These are phyloP conservation scores for Cucumis hystrix DNA, from an alignment of 306 rosid species.

Conservation along the genomic window DNA sequence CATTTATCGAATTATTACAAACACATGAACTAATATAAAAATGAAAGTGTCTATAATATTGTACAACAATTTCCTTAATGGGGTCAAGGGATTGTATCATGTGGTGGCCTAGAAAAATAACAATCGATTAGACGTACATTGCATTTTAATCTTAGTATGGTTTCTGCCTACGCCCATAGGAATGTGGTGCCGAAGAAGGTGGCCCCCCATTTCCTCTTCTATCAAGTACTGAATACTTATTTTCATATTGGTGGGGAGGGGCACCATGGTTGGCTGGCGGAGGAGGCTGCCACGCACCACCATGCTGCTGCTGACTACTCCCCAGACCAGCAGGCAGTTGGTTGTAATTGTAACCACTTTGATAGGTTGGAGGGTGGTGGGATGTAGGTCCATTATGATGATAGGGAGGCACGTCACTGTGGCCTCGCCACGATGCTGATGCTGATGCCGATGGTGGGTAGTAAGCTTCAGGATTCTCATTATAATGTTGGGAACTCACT, in stretches of 20 bases:
- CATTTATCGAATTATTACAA: not conserved
- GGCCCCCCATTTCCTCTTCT: slow-evolving; percentile 36
- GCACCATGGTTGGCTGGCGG: slow-evolving; percentile 5
- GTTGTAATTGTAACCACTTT: slow-evolving; percentile 19
- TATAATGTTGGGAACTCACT: slow-evolving; percentile 11
- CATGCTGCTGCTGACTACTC: slow-evolving; percentile 2
- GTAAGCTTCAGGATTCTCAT: slow-evolving; percentile 15
- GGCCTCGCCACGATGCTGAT: slow-evolving; percentile 23
- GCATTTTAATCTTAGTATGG: not conserved
- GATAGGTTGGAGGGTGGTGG: slow-evolving; percentile 12
- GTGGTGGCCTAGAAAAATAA: not conserved
- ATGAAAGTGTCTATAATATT: not conserved
- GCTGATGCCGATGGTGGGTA: slow-evolving; percentile 10
- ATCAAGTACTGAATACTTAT: slow-evolving; percentile 42
- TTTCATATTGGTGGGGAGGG: slow-evolving; percentile 29
- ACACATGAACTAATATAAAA: not conserved
- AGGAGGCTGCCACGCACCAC: not conserved
- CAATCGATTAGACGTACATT: not conserved
- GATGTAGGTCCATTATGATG: slow-evolving; percentile 9
- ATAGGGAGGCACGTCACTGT: slow-evolving; percentile 22
- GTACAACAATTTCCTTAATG: not conserved
- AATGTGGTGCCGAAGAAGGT: slow-evolving; percentile 32
- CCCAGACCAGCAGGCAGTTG: slow-evolving; percentile 19
- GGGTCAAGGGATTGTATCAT: not conserved
- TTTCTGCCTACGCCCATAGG: slow-evolving; percentile 29